Evolutionary conservation across 768 basidiomycete genomes (phyloP).

Genomic region (Lactarius sanguifluus): DNA sequence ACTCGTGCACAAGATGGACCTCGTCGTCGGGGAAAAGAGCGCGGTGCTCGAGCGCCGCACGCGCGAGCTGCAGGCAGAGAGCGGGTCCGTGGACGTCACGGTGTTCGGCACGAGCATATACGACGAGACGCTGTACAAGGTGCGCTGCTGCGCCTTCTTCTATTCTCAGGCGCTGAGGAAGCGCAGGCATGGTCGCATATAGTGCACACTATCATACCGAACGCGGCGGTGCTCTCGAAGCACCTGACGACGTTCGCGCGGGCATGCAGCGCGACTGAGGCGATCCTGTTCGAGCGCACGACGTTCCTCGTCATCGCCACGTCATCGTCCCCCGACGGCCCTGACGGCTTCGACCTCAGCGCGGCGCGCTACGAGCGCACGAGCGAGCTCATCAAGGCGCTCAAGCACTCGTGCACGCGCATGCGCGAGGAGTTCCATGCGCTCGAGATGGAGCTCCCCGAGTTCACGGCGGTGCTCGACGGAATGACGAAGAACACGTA

Average conservation of each 20-base stretch:
- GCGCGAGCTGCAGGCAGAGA: slow-evolving; percentile 69
- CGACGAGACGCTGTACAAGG: slow-evolving; percentile 96
- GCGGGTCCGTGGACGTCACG: slow-evolving; percentile 57
- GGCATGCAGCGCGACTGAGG: slow-evolving; percentile 88
- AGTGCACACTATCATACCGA: slow-evolving; percentile 94
- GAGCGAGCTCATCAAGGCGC: slow-evolving; percentile 92
- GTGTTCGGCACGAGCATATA: slow-evolving; percentile 96
- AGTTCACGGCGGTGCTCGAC: slow-evolving; percentile 88
- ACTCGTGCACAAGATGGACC: slow-evolving; percentile 97
- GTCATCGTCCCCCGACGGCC: slow-evolving; percentile 48
- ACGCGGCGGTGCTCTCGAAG: slow-evolving; percentile 82
- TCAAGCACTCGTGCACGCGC: slow-evolving; percentile 88
- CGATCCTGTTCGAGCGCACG: slow-evolving; percentile 93
- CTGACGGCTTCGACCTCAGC: slow-evolving; percentile 46
- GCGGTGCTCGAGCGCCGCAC: slow-evolving; percentile 68
- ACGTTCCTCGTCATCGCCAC: slow-evolving; percentile 98
- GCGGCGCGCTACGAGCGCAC: slow-evolving; percentile 82
- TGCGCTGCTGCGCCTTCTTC: slow-evolving; percentile 32
- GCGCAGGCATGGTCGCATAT: slow-evolving; percentile 95
- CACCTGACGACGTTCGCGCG: slow-evolving; percentile 86
- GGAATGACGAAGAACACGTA: slow-evolving; percentile 94
- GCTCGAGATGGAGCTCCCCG: slow-evolving; percentile 80
- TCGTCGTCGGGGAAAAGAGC: slow-evolving; percentile 65
- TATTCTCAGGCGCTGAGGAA: background rate
- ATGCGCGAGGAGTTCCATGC: slow-evolving; percentile 83